A percentile compares a stretch with the other conserved stretches of the same genome.
phyloP scores from a whole-genome alignment of 2,329 filamentous ascomycete species.

The Lithohypha guttulata region DNA sequence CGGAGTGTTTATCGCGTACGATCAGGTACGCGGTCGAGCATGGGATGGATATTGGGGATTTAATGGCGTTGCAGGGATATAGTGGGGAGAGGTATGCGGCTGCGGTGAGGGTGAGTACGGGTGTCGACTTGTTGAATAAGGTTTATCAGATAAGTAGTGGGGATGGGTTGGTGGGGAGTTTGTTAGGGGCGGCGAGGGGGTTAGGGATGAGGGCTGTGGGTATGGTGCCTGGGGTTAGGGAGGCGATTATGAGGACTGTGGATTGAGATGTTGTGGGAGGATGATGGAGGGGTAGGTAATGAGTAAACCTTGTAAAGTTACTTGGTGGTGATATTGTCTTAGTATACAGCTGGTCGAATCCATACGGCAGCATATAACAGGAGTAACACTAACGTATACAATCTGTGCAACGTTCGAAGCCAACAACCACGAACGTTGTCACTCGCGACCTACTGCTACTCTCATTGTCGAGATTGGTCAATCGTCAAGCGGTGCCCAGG shows the following conservation, averaged over 20 bases:
- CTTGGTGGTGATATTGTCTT: too few species aligned
- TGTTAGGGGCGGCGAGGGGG: slow-evolving; percentile 14
- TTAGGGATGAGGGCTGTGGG: slow-evolving; percentile 19
- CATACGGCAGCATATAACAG: too few species aligned
- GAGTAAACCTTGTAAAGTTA: too few species aligned
- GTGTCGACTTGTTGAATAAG: slow-evolving; percentile 18
- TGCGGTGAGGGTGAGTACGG: slow-evolving; percentile 19
- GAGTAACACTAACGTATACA: too few species aligned
- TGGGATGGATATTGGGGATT: slow-evolving; percentile 76
- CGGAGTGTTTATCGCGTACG: slow-evolving; percentile 62
- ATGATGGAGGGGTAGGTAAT: too few species aligned
- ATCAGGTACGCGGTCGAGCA: slow-evolving; percentile 68
- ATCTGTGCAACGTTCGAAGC: too few species aligned
- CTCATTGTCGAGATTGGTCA: not conserved
- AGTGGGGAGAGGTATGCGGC: slow-evolving; percentile 65
- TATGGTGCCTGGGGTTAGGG: slow-evolving; percentile 17
- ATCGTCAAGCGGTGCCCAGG: slow-evolving; percentile 25
- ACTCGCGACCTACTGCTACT: too few species aligned
- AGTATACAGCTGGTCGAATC: too few species aligned
- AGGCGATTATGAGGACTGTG: slow-evolving; percentile 19
- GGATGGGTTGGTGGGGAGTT: slow-evolving; percentile 13
- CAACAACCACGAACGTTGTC: too few species aligned
- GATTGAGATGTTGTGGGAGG: too few species aligned
- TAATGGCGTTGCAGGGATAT: slow-evolving; percentile 71
- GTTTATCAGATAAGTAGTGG: slow-evolving; percentile 18